Conservation (phyloP, 768 basidiomycete genomes). For the Terana coerulea region DNA sequence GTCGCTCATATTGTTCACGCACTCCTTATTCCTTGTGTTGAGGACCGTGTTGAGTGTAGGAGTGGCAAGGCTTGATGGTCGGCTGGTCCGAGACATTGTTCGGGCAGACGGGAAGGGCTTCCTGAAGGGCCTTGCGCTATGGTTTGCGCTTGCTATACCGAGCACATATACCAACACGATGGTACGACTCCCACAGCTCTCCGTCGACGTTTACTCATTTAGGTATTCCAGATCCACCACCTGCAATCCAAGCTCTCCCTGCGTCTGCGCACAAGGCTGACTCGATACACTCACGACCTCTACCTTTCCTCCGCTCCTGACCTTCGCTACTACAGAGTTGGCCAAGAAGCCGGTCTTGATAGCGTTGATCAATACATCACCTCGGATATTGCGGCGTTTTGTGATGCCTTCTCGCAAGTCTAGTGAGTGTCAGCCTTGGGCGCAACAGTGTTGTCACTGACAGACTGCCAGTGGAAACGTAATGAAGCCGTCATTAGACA, state of each 20-base stretch:
- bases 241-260: constrained; percentile 85
- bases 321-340: constrained; percentile 62
- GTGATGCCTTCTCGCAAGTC: constrained; percentile 77
- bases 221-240: constrained; percentile 64
- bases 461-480: constrained; percentile 69
- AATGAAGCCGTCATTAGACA: constrained; percentile 87
- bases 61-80: constrained; percentile 86
- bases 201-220: background rate
- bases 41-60: constrained; percentile 85
- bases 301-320: constrained; percentile 77
- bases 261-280: constrained; percentile 78
- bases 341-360: constrained; percentile 38
- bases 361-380: constrained; percentile 92
- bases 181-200: constrained; percentile 39
- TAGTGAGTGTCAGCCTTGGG: constrained; percentile 57
- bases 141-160: constrained; percentile 90
- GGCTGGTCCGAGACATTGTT: constrained; percentile 85
- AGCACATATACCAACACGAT: constrained; percentile 96
- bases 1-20: constrained; percentile 64
- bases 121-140: constrained; percentile 72
- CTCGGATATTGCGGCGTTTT: constrained; percentile 87
- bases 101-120: constrained; percentile 86
- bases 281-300: constrained; percentile 87
- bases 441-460: background rate
- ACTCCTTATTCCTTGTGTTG: constrained; percentile 82